These are phyloP conservation scores for Lojkania enalia DNA, from an alignment of 2,329 filamentous ascomycete genomes.

Conservation along the genomic window DNA sequence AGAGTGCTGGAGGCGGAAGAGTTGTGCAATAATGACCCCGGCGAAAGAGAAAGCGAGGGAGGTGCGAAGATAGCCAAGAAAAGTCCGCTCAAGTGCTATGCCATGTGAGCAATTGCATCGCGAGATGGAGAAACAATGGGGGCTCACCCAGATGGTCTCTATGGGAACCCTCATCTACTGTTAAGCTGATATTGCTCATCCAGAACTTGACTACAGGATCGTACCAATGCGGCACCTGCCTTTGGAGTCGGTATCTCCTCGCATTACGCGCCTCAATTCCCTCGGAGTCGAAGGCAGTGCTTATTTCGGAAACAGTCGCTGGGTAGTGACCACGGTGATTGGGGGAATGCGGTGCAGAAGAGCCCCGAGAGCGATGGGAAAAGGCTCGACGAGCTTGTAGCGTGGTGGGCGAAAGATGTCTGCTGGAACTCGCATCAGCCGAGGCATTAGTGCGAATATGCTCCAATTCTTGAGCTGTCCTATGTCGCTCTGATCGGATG, in stretches of 20 bases:
- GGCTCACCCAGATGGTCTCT: conserved; percentile 61
- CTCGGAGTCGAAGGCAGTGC: conserved; percentile 17
- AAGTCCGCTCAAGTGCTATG: conserved; percentile 73
- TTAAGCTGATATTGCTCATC: conserved; percentile 54
- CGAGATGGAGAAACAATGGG: conserved; percentile 2
- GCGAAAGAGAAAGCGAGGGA: conserved; percentile 69
- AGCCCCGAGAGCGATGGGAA: conserved; percentile 7
- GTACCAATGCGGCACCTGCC: conserved; percentile 39
- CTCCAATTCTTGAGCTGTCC: conserved; percentile 23
- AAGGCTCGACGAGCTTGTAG: conserved; percentile 6
- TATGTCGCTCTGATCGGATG: conserved; percentile 15
- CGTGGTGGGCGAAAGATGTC: conserved; percentile 1
- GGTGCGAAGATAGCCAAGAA: conserved; percentile 72
- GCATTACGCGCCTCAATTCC: conserved; percentile 12
- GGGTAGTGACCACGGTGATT: neutral
- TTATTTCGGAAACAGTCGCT: conserved; percentile 10
- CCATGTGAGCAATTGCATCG: conserved; percentile 11
- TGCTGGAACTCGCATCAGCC: conserved; percentile 1
- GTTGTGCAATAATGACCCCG: conserved; percentile 67
- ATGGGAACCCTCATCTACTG: conserved; percentile 55
- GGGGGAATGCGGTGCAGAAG: neutral
- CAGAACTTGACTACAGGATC: conserved; percentile 50
- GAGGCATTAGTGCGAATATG: conserved; percentile 5
- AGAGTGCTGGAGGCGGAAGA: conserved; percentile 64
- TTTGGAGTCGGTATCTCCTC: conserved; percentile 15